These are phyloP conservation scores for Melampsora larici-populina DNA, from an alignment of 1,284 basidiomycete species.

Conservation along the genomic window DNA sequence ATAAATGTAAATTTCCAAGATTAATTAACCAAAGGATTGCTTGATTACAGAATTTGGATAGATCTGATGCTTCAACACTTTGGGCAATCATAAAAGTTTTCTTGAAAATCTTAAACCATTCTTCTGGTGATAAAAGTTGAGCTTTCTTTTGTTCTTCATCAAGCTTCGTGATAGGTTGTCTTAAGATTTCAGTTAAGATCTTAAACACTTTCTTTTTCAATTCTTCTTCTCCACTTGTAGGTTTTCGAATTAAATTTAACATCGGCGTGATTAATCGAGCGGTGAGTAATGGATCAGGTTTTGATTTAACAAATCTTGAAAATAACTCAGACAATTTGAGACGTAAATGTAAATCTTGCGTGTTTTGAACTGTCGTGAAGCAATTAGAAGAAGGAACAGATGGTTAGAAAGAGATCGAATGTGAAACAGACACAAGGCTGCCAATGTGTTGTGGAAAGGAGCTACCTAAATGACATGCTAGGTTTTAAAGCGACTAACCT, in stretches of 20 bases:
- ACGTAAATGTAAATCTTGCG: conserved; percentile 34
- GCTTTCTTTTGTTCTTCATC: neutral
- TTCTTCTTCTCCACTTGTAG: neutral
- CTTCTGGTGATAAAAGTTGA: neutral
- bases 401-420: neutral
- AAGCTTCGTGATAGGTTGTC: conserved; percentile 8
- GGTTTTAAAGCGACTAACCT: conserved; percentile 1
- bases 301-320: conserved; percentile 31
- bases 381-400: neutral
- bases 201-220: conserved; percentile 27
- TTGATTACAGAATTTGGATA: conserved; percentile 10
- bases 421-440: neutral
- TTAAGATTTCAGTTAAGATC: conserved; percentile 13
- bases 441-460: neutral
- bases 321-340: conserved; percentile 33
- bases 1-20: neutral
- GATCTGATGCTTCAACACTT: neutral
- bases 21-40: conserved; percentile 27
- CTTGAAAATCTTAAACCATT: conserved; percentile 1
- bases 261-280: conserved; percentile 17
- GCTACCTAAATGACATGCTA: neutral
- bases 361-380: conserved; percentile 2
- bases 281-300: conserved; percentile 6
- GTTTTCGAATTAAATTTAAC: conserved; percentile 28
- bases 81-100: conserved; percentile 14